phyloP scores from a whole-genome alignment of 306 rosid species.

The Cicer cuneatum region DNA sequence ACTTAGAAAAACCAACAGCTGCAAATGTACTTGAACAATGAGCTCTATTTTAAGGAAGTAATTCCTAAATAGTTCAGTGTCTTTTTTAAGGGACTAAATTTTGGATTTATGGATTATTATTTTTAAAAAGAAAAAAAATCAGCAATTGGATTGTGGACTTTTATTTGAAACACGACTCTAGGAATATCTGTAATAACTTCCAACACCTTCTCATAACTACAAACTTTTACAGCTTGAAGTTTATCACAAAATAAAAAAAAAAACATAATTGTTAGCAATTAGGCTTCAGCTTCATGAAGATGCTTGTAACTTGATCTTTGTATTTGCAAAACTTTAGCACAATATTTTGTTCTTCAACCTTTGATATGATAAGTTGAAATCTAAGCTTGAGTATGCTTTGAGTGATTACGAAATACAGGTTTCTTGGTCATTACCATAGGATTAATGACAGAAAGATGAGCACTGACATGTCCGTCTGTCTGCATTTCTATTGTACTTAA shows the following conservation, averaged over 20 bases:
- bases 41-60: background rate
- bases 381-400: background rate
- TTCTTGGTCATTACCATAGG: background rate
- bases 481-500: no score
- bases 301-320: background rate
- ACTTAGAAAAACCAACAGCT: conserved; percentile 8
- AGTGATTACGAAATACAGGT: background rate
- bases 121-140: no score
- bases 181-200: background rate
- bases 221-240: background rate
- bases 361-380: background rate
- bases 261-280: background rate
- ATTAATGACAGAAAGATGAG: no score
- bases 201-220: background rate
- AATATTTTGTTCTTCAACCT: background rate
- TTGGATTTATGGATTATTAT: background rate
- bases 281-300: background rate
- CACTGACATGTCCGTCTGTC: no score
- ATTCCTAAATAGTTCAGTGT: background rate
- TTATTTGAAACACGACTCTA: background rate
- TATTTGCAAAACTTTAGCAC: background rate
- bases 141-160: no score
- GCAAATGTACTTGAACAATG: background rate
- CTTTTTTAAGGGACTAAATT: background rate
- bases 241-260: background rate